Evolutionary conservation across 2,329 filamentous ascomycete species (phyloP).

Genomic region (Tothia fuscella): DNA sequence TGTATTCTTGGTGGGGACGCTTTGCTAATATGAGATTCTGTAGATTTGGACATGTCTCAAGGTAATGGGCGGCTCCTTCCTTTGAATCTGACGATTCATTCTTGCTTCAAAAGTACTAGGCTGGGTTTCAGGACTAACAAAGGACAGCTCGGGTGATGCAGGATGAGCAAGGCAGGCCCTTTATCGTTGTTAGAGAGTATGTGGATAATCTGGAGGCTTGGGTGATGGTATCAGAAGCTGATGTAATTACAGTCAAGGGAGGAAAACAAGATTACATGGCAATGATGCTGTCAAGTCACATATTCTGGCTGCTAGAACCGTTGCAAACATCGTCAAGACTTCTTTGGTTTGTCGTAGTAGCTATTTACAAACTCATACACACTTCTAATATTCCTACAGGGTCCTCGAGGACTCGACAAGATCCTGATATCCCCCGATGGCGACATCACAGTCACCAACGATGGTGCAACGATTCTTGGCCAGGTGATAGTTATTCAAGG

Average conservation of each 20-base stretch:
- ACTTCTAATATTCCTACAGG: slow-evolving; percentile 30
- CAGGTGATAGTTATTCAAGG: too few species aligned
- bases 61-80: slow-evolving; percentile 40
- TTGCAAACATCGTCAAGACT: slow-evolving; percentile 94
- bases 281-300: slow-evolving; percentile 97
- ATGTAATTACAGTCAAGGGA: slow-evolving; percentile 61
- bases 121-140: too few species aligned
- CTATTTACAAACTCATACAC: neutral
- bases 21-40: too few species aligned
- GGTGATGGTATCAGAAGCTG: slow-evolving; percentile 18
- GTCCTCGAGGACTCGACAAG: slow-evolving; percentile 93
- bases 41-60: too few species aligned
- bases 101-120: too few species aligned
- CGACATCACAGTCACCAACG: slow-evolving; percentile 98
- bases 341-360: slow-evolving; percentile 50
- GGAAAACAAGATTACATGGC: slow-evolving; percentile 92
- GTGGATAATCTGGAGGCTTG: slow-evolving; percentile 25
- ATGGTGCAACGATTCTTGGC: slow-evolving; percentile 91
- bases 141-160: slow-evolving; percentile 63
- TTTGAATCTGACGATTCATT: too few species aligned
- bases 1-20: too few species aligned
- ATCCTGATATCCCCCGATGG: slow-evolving; percentile 97
- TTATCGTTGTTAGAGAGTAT: slow-evolving; percentile 96
- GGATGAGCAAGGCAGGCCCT: slow-evolving; percentile 93
- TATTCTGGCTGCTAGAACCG: slow-evolving; percentile 90